Base-by-base conservation (phyloP, 2,329 filamentous ascomycete genomes). In the Neocucurbitaria cava region DNA sequence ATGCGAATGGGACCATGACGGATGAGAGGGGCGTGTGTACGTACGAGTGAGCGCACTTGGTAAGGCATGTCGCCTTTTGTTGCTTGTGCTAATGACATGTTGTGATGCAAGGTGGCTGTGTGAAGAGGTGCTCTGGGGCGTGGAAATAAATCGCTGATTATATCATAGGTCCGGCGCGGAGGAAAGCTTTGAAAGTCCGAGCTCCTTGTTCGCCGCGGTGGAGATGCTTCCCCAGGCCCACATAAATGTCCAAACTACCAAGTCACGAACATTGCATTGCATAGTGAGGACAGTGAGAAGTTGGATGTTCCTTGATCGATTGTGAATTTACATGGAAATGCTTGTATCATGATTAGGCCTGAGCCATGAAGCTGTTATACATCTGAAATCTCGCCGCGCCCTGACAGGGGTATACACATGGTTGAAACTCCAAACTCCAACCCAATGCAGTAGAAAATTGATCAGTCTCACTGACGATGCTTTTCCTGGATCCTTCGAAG, bases 401-500 rank as follows among this genome's bases (percentile, higher is more conserved):
- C 52, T 33, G 43, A 42, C 38, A n/a, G 35, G 56, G 56, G 56
- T 59, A 56, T 56, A 53, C 49, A 39, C 8, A 38, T 28, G 10
- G 48, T 45, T 46, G 45, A 51, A 53, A 54, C 53, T 52, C 55
- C 21, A 49, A 50, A 64, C 61, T 56, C 61, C 61, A 24, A 26
- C 46, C 52, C 53, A 49, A 64, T 64, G 61, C 56, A 57, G 33
- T 55, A 45, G 13, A 15, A 24, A 15, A 5, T 23, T 4, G 5
- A 17, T 26, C n/a, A 18, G 17, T 13, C 33, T 31, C 48, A 58
- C 42, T 61, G 64, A n/a, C 71, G 66, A 53, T 75, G 69, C 65
- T 84, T 86, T 67, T 87, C 80, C 62, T 88, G 85, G 54, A 89
- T 86, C 46, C 84, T 81, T 56, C 89, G 83, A 59, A 96, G 91